A percentile compares a stretch with the other conserved stretches of the same genome.
phyloP scores from a whole-genome alignment of 306 rosid species.

The Adenanthera pavonina region DNA sequence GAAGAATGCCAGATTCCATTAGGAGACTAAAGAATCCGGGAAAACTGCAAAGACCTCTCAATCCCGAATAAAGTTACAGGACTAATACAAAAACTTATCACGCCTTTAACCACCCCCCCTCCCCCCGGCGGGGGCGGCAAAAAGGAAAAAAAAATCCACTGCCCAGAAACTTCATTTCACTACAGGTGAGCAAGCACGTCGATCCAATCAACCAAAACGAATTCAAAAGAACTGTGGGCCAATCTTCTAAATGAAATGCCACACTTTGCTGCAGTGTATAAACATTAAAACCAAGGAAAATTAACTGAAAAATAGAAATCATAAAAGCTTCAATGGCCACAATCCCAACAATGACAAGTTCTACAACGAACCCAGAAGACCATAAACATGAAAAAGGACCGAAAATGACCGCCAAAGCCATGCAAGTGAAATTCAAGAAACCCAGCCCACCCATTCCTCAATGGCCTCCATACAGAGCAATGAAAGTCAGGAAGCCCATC shows the following conservation, averaged over 20 bases:
- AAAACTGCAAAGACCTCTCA: background rate
- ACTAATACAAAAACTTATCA: background rate
- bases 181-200: background rate
- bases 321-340: background rate
- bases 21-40: background rate
- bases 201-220: background rate
- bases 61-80: background rate
- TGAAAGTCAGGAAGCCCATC: background rate
- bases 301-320: background rate
- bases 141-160: too few species aligned
- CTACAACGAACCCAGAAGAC: background rate
- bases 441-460: background rate
- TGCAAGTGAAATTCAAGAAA: background rate
- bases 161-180: background rate
- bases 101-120: too few species aligned
- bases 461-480: background rate
- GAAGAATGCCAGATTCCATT: background rate
- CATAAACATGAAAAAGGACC: background rate
- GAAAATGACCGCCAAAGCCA: background rate
- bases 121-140: too few species aligned
- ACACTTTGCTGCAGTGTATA: background rate
- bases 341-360: background rate
- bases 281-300: background rate
- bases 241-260: background rate
- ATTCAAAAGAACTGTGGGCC: background rate